Evolutionary conservation across 1,284 basidiomycete genomes (phyloP), one percentile per base, ranked within the genome.

Genomic region (Vanrija humicola): DNA sequence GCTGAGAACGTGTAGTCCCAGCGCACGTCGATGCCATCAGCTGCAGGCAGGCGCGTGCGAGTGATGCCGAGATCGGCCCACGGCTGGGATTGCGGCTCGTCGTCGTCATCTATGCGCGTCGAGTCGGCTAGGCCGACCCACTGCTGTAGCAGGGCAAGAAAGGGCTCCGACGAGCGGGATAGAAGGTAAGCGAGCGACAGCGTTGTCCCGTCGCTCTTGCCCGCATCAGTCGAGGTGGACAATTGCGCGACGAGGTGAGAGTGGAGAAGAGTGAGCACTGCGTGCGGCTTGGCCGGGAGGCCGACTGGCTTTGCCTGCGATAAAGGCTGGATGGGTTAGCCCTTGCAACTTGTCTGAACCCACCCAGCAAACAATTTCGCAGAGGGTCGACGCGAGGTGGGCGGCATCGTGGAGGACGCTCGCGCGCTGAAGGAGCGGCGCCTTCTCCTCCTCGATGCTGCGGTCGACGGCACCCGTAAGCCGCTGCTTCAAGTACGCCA

Each of bases 11-110:
- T 53, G 43, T 67, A 73, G 14, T 68, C 65, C 66, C 67, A 73
- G 0, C 52, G 45, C 0, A 34, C 25, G 5, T 53, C 52, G 25
- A 43, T 50, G 5, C 54, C 60, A 16, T 29, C 43, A 0, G 39
- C n/a, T 9, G 40, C 18, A 1, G 45, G 44, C 7, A 48, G 42
- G 0, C 47, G 46, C 4, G 46, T 58, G 9, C 68, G 64, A 0
- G 64, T 69, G 38, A 73, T 69, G n/a, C 74, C 73, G 6, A 76
- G 54, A 50, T 74, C 73, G 0, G 60, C 46, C 73, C 73, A 76
- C 6, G 70, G 72, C 54, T 76, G 73, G 0, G 61, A 54, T 4
- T 48, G 48, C 2, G 63, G 55, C 40, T 68, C 61, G 1, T 26
- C n/a, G 26, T 65, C 64, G 38, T 67, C 66, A 19, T 70, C 65